Conservation (phyloP, 2,329 filamentous ascomycete genomes). For the Trichophyton simii region DNA sequence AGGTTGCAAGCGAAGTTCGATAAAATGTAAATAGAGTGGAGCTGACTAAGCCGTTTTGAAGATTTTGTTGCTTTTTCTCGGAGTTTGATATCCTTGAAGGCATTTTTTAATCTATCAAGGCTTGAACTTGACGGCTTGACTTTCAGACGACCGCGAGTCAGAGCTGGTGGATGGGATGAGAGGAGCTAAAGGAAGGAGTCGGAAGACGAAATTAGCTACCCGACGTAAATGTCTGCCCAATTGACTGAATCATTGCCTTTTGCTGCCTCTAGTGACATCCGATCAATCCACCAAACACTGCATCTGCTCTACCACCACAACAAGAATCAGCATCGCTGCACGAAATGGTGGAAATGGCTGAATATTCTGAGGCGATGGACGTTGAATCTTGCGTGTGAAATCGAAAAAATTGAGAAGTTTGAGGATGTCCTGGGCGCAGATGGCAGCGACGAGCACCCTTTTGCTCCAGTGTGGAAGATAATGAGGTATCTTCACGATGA, state of each 20-base stretch:
- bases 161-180: too few species aligned
- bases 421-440: constrained; percentile 14
- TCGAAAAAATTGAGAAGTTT: constrained; percentile 34
- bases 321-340: constrained; percentile 74
- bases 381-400: constrained; percentile 39
- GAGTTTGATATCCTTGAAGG: too few species aligned
- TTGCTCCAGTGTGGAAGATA: constrained; percentile 18
- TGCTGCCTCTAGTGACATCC: constrained; percentile 17
- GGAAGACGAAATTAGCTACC: background rate
- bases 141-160: too few species aligned
- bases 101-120: too few species aligned
- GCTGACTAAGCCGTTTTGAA: background rate
- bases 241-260: background rate
- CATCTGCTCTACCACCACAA: constrained; percentile 69
- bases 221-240: background rate
- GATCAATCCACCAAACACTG: constrained; percentile 37
- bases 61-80: too few species aligned
- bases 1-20: background rate
- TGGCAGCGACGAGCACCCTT: constrained; percentile 10
- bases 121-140: too few species aligned
- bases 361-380: constrained; percentile 57
- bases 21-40: background rate
- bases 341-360: constrained; percentile 71
- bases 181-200: background rate
- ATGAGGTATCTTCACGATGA: constrained; percentile 21